phyloP scores from a whole-genome alignment of 1,284 basidiomycete genomes.

The Porodaedalea pini region DNA sequence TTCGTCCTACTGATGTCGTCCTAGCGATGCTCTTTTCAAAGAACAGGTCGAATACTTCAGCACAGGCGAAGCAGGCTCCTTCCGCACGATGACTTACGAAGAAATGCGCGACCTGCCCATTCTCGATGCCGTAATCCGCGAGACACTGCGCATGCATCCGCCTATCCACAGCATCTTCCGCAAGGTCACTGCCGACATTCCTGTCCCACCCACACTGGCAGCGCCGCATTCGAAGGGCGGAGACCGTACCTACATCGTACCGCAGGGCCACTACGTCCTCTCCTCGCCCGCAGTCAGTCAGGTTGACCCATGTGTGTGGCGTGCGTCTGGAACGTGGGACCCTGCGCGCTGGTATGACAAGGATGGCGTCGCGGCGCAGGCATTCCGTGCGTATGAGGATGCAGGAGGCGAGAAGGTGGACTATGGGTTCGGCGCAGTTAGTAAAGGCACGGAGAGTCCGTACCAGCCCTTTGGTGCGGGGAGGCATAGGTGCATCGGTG shows the following conservation, averaged over 20 bases:
- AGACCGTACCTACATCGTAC: constrained; percentile 73
- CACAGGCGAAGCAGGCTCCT: constrained; percentile 66
- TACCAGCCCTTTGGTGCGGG: constrained; percentile 98
- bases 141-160: constrained; percentile 89
- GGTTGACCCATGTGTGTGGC: constrained; percentile 85
- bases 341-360: constrained; percentile 84
- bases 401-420: constrained; percentile 84
- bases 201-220: constrained; percentile 78
- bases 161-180: constrained; percentile 93
- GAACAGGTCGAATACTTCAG: constrained; percentile 88
- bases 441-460: constrained; percentile 86
- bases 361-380: constrained; percentile 70
- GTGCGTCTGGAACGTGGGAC: constrained; percentile 68
- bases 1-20: neutral
- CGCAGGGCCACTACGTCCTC: constrained; percentile 87
- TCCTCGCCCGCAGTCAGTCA: constrained; percentile 88
- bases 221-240: constrained; percentile 46
- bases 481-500: constrained; percentile 91
- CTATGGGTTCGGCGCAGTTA: constrained; percentile 92
- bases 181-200: constrained; percentile 81
- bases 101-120: constrained; percentile 81
- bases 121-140: constrained; percentile 87
- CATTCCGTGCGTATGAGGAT: constrained; percentile 71
- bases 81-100: constrained; percentile 83
- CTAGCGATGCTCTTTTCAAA: constrained; percentile 73